Evolutionary conservation across 768 basidiomycete species (phyloP).

Genomic region (Calvatia gigantea): DNA sequence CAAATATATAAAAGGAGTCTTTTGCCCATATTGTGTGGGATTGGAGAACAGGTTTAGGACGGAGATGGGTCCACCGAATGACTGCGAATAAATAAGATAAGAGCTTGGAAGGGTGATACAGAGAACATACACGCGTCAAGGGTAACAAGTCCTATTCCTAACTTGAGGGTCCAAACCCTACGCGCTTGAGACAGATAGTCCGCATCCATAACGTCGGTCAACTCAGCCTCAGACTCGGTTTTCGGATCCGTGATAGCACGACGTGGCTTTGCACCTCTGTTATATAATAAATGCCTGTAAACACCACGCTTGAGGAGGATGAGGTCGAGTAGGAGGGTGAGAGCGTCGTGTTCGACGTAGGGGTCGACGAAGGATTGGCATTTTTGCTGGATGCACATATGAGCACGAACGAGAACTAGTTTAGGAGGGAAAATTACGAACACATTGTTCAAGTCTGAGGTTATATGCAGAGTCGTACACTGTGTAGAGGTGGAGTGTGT

Average conservation of each 20-base stretch:
- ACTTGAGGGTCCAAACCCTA: constrained; percentile 54
- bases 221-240: constrained; percentile 3
- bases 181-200: constrained; percentile 22
- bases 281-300: constrained; percentile 79
- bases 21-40: constrained; percentile 44
- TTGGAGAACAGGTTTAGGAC: constrained; percentile 30
- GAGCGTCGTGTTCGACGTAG: constrained; percentile 79
- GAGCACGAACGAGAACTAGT: neutral
- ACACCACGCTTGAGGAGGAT: constrained; percentile 81
- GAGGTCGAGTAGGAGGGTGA: constrained; percentile 74
- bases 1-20: constrained; percentile 46
- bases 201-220: neutral
- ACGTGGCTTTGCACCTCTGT: constrained; percentile 67
- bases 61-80: constrained; percentile 74
- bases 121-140: constrained; percentile 68
- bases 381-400: constrained; percentile 34
- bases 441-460: constrained; percentile 80
- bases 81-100: constrained; percentile 36
- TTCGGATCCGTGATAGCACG: constrained; percentile 24
- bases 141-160: constrained; percentile 56
- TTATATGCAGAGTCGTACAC: constrained; percentile 78
- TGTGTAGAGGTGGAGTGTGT: constrained; percentile 72
- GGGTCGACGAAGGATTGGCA: constrained; percentile 77
- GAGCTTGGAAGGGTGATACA: constrained; percentile 10
- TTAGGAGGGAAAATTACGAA: constrained; percentile 32